Percentiles rank a stretch among this genome's conserved stretches.
phyloP scores from a whole-genome alignment of 2,329 filamentous ascomycete species.

The Didymella sp. region DNA sequence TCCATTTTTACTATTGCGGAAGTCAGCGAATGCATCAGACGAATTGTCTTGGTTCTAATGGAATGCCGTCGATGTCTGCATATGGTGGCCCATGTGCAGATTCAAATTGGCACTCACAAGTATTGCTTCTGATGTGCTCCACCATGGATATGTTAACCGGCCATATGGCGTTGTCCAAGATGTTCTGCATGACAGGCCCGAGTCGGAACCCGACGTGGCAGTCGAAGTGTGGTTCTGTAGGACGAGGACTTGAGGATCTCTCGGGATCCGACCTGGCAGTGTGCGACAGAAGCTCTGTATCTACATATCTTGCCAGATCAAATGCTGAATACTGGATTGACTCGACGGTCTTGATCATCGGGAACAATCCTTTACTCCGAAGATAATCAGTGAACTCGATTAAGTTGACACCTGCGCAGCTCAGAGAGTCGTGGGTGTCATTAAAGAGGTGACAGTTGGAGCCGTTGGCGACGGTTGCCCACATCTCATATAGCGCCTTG shows the following conservation, averaged over 20 bases:
- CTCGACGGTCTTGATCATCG: neutral
- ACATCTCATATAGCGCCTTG: conserved; percentile 5
- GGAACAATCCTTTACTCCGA: conserved; percentile 1
- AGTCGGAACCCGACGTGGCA: conserved; percentile 6
- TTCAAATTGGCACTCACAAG: neutral
- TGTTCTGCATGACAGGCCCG: neutral
- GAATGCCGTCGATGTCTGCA: neutral
- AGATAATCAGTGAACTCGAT: conserved; percentile 1
- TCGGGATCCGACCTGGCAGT: neutral
- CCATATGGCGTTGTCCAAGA: conserved; percentile 2
- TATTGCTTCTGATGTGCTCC: neutral
- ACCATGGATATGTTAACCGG: neutral
- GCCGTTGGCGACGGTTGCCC: conserved; percentile 1
- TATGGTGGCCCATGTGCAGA: neutral
- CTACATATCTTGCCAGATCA: neutral
- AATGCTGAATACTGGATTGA: neutral
- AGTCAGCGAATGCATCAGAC: neutral
- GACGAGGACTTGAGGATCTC: neutral
- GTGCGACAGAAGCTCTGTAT: neutral
- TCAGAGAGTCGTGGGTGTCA: neutral
- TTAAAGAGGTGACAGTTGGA: neutral
- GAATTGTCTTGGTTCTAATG: neutral
- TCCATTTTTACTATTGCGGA: neutral
- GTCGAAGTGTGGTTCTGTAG: neutral
- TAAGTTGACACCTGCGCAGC: conserved; percentile 12